Base-by-base conservation (phyloP, 2,329 filamentous ascomycete genomes). In the Cladorrhinum sp. region DNA sequence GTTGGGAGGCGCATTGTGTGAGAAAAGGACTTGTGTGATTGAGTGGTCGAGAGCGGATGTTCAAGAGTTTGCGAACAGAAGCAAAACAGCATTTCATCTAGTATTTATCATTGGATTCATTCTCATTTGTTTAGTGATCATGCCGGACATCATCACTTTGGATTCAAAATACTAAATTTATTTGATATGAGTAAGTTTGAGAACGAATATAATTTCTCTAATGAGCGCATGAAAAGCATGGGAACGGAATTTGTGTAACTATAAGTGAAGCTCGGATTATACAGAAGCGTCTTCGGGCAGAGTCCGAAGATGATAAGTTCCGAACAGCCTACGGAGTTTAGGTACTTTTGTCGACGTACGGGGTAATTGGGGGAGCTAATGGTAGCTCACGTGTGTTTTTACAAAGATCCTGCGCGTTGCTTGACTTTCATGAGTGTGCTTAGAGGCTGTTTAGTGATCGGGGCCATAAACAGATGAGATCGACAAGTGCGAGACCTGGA, bases 101-200 rank as follows among this genome's bases (percentile, higher is more conserved):
- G 18, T 50, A 10, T 51, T 25, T 51, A 29, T 51, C 50, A 51
- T 51, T 22, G 23, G 8, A 51, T 24, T 24, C n/a, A n/a, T n/a
- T 22, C 45, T 50, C 22, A 18, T 50, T n/a, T 22, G 45, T 50
- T 4, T 50, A 22, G 10, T 24, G 10, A 50, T 18, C 18, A 50
- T 22, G 18, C 9, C 18, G 50, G 7, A 24, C 50, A 24, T 29
- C 10, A 29, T 51, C 50, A 25, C 50, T 24, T 51, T 24, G 50
- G 22, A n/a, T 16, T 22, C 22, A 25, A 51, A 51, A 16, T 18
- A 51, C 23, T 22, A 24, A n/a, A 13, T 2, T 51, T 25, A 16
- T 24, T n/a, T 23, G 23, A 29, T 29, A 29, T 51, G 50, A 51
- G 50, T 23, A 51, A 29, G 50, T 51, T 51, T 51, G 50, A 51